A percentile compares a stretch with the other conserved stretches of the same genome.
Evolutionary conservation across 2,329 filamentous ascomycete genomes (phyloP).

Genomic region (Graphilbum sp.): DNA sequence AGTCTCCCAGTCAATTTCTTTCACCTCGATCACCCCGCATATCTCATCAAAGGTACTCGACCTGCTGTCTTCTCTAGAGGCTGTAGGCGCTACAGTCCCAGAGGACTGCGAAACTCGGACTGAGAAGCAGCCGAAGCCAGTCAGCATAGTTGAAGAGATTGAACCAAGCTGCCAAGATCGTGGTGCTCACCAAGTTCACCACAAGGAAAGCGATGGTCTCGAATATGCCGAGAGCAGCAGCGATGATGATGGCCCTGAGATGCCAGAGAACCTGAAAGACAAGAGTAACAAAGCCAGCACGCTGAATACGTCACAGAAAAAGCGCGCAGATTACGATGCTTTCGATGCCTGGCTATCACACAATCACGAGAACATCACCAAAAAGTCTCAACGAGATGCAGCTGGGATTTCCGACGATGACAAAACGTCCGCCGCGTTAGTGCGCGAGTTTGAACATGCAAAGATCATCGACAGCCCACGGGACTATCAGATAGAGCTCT

Average conservation of each 20-base stretch:
- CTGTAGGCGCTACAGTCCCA: no score
- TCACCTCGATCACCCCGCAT: no score
- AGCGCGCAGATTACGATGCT: constrained; percentile 30
- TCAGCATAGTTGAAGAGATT: no score
- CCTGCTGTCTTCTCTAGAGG: no score
- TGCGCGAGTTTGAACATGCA: constrained; percentile 19
- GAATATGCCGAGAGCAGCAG: no score
- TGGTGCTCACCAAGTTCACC: no score
- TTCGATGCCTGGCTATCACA: constrained; percentile 28
- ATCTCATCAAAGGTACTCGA: no score
- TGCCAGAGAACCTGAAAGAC: background rate
- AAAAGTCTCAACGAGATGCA: constrained; percentile 8
- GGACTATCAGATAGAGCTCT: constrained; percentile 86
- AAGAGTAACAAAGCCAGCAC: background rate
- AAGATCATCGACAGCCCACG: constrained; percentile 61
- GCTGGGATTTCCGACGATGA: constrained; percentile 14
- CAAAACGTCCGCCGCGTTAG: constrained; percentile 17
- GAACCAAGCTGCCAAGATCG: no score
- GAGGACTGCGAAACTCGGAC: no score
- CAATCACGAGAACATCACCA: constrained; percentile 18
- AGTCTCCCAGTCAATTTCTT: no score
- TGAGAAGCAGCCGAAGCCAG: no score
- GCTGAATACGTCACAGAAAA: constrained; percentile 24
- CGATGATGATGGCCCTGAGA: constrained; percentile 9
- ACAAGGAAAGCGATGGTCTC: no score